phyloP scores from a whole-genome alignment of 192 early-diverging fungal genomes.

The Podila epigama region DNA sequence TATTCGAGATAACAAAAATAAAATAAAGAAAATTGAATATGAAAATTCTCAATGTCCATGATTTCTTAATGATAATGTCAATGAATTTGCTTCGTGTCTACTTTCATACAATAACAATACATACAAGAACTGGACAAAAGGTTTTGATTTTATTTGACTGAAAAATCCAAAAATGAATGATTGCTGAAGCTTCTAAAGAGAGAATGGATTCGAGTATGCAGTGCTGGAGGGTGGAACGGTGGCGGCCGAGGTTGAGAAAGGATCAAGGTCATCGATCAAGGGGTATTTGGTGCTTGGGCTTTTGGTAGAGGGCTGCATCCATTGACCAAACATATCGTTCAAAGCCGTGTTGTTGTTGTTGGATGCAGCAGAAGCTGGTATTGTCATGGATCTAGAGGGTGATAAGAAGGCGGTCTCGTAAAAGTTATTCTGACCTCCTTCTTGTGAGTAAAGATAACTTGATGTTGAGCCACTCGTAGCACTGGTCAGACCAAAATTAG shows the following conservation, averaged over 20 bases:
- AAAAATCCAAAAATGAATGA: background rate
- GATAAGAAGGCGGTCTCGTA: background rate
- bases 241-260: constrained; percentile 12
- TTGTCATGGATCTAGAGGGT: constrained; percentile 19
- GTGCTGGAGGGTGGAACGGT: background rate
- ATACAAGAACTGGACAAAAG: no score
- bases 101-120: no score
- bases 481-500: constrained; percentile 2
- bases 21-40: no score
- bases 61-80: no score
- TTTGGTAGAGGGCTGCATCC: constrained; percentile 22
- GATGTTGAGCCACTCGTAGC: background rate
- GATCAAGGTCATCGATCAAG: constrained; percentile 35
- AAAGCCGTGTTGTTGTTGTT: background rate
- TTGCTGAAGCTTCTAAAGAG: background rate
- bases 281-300: constrained; percentile 29
- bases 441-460: background rate
- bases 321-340: constrained; percentile 42
- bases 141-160: no score
- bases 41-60: no score
- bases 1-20: no score
- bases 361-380: constrained; percentile 6
- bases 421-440: background rate
- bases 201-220: background rate
- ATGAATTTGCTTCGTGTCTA: no score